Percentiles rank a stretch among this genome's conserved stretches.
These are phyloP conservation scores for Globisporangium cystogenes DNA, from an alignment of 352 stramenopile species.

Conservation along the genomic window DNA sequence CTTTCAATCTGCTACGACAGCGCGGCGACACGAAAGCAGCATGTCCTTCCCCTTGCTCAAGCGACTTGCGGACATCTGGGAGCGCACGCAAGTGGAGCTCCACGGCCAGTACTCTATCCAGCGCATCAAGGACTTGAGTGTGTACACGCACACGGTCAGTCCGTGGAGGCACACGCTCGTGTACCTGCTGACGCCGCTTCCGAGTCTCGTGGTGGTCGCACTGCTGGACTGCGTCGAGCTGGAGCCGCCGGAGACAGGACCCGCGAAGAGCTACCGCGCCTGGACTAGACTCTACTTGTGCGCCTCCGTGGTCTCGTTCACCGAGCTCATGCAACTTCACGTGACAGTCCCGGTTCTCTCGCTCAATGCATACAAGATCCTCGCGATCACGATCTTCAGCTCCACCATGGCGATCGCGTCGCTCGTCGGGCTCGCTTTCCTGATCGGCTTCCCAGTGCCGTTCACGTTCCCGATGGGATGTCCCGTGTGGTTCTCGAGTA, in stretches of 20 bases:
- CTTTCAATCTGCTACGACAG: too few species aligned
- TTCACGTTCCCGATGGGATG: constrained; percentile 12
- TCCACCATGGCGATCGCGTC: not conserved
- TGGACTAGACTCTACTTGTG: not conserved
- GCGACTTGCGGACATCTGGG: not conserved
- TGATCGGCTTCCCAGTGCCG: constrained; percentile 22
- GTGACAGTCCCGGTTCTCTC: not conserved
- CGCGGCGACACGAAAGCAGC: too few species aligned
- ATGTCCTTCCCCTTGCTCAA: not conserved
- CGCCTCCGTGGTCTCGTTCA: not conserved
- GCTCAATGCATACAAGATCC: not conserved
- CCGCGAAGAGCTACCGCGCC: not conserved
- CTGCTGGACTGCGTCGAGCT: not conserved
- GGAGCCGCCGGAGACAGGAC: not conserved
- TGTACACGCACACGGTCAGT: not conserved
- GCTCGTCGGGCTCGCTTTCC: not conserved
- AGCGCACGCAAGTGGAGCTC: constrained; percentile 1
- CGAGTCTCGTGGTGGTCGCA: not conserved
- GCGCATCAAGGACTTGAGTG: not conserved
- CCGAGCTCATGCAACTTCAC: not conserved
- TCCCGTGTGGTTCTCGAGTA: not conserved
- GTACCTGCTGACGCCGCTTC: constrained; percentile 1
- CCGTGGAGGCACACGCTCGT: not conserved
- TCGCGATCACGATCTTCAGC: not conserved
- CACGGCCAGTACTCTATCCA: not conserved